Evolutionary conservation across 345 rosid species (phyloP).

Genomic region (Eutrema japonicum): DNA sequence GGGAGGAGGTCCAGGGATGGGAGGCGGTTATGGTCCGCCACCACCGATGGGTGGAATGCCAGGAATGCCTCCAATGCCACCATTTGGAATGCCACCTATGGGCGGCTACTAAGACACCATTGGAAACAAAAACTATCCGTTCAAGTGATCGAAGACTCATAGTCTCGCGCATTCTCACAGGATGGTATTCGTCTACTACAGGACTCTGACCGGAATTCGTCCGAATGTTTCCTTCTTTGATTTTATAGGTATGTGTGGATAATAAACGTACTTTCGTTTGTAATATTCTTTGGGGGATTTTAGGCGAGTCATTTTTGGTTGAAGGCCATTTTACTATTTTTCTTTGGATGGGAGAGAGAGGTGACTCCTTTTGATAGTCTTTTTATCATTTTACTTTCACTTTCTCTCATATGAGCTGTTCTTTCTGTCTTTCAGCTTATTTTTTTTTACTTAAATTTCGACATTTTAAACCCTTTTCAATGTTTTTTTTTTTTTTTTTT

Average conservation of each 20-base stretch:
- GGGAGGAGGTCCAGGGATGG: constrained; percentile 52
- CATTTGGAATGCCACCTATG: constrained; percentile 72
- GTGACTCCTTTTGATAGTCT: not conserved
- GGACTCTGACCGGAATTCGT: constrained; percentile 11
- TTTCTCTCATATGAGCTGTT: constrained; percentile 27
- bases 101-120: constrained; percentile 53
- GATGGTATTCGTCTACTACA: constrained; percentile 11
- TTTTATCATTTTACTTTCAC: constrained; percentile 15
- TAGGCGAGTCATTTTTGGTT: constrained; percentile 44
- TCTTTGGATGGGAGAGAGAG: constrained; percentile 19
- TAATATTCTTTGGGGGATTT: constrained; percentile 39
- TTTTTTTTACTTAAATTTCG: not conserved
- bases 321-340: constrained; percentile 34
- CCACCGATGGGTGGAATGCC: constrained; percentile 73
- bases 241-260: constrained; percentile 43
- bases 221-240: constrained; percentile 7
- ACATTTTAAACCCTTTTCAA: not conserved
- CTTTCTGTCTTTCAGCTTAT: constrained; percentile 7
- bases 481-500: no score
- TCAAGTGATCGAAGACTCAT: not conserved
- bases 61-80: constrained; percentile 65
- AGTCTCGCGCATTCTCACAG: constrained; percentile 4
- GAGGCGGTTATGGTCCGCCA: constrained; percentile 48
- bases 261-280: constrained; percentile 35
- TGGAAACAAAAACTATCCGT: not conserved